A percentile compares a stretch with the other conserved stretches of the same genome.
phyloP scores from a whole-genome alignment of 2,329 filamentous ascomycete species.

The Trichothecium roseum region DNA sequence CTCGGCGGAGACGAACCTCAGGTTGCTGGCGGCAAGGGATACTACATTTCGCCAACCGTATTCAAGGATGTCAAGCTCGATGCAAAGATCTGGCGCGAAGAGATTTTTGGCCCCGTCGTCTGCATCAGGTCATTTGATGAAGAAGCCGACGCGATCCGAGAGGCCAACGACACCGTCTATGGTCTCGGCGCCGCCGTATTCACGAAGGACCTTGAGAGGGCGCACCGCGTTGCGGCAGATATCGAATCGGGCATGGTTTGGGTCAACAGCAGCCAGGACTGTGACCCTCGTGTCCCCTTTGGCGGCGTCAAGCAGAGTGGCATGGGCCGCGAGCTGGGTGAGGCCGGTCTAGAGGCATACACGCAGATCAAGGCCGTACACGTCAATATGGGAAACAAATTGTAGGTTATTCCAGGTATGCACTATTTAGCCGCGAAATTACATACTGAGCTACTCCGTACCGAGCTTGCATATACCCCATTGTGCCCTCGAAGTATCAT shows the following conservation, averaged over 20 bases:
- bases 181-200: conserved; percentile 44
- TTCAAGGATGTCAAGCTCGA: conserved; percentile 11
- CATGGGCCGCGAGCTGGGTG: conserved; percentile 30
- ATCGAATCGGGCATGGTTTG: conserved; percentile 39
- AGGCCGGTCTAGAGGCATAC: conserved; percentile 11
- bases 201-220: conserved; percentile 34
- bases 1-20: conserved; percentile 48
- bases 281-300: conserved; percentile 10
- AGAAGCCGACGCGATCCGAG: conserved; percentile 13
- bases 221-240: conserved; percentile 26
- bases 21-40: conserved; percentile 25
- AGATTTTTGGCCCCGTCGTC: conserved; percentile 16
- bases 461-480: no score
- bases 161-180: conserved; percentile 31
- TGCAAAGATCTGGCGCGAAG: conserved; percentile 12
- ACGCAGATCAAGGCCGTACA: conserved; percentile 5
- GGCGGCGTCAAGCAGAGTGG: conserved; percentile 48
- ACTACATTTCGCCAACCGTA: conserved; percentile 11
- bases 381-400: conserved; percentile 3
- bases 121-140: conserved; percentile 10
- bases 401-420: no score
- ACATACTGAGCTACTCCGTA: no score
- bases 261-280: conserved; percentile 19
- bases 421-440: no score
- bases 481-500: no score